A percentile compares a stretch with the other conserved stretches of the same genome.
Evolutionary conservation across 2,329 filamentous ascomycete genomes (phyloP).

Genomic region (Rhynchosporium secalis): DNA sequence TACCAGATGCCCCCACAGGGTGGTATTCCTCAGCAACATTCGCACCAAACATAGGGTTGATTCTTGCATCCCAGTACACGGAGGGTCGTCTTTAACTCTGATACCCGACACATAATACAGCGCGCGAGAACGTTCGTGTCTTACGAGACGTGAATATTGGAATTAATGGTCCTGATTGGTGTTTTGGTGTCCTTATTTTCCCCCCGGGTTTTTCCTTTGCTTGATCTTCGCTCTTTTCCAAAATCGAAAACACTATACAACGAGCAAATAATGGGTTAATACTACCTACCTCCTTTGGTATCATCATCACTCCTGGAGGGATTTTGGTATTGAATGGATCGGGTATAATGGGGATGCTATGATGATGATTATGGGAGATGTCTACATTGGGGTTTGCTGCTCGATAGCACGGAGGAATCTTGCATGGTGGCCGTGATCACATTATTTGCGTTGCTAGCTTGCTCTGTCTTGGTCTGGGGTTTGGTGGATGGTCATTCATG

Average conservation of each 20-base stretch:
- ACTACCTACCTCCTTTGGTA: constrained; percentile 15
- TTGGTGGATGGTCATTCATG: constrained; percentile 11
- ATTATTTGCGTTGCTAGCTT: constrained; percentile 14
- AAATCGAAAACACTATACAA: constrained; percentile 26
- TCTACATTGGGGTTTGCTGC: constrained; percentile 4
- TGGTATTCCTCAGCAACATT: constrained; percentile 79
- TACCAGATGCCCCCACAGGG: constrained; percentile 77
- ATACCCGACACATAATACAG: constrained; percentile 59
- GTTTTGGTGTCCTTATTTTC: constrained; percentile 34
- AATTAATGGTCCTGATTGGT: constrained; percentile 34
- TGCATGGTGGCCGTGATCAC: constrained; percentile 12
- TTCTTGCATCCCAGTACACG: constrained; percentile 32
- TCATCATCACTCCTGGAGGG: constrained; percentile 15
- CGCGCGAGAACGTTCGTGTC: constrained; percentile 34
- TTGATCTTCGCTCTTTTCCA: constrained; percentile 17
- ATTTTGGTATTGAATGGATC: constrained; percentile 14
- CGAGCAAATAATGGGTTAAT: constrained; percentile 35
- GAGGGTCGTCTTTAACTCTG: constrained; percentile 44
- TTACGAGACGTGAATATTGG: constrained; percentile 36
- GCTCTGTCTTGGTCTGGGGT: constrained; percentile 2
- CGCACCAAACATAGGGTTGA: constrained; percentile 67
- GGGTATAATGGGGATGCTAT: constrained; percentile 10
- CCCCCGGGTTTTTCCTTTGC: constrained; percentile 30
- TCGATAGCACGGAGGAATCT: background rate
- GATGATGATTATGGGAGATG: constrained; percentile 8